Conservation (phyloP, 768 basidiomycete genomes). For the Pholiota microspora region DNA sequence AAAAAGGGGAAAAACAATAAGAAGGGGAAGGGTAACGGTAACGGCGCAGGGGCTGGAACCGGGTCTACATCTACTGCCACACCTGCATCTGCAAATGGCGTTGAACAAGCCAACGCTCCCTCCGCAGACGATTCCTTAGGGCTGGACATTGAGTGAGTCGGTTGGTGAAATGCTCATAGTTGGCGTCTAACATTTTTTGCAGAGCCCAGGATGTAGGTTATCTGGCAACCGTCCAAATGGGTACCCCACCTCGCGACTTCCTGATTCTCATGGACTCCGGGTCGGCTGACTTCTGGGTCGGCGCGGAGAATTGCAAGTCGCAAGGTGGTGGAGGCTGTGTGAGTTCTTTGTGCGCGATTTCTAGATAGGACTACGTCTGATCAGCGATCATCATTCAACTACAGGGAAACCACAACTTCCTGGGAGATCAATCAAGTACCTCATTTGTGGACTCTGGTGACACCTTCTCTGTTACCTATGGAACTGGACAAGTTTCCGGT, state of each 20-base stretch:
- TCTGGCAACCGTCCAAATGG: constrained; percentile 58
- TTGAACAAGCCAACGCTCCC: constrained; percentile 31
- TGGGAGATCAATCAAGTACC: constrained; percentile 60
- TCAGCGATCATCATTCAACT: not conserved
- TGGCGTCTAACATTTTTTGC: not conserved
- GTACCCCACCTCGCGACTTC: constrained; percentile 61
- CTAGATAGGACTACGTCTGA: not conserved
- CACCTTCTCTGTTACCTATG: constrained; percentile 64
- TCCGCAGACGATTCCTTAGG: constrained; percentile 55
- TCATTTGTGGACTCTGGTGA: constrained; percentile 53
- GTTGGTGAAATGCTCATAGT: not conserved
- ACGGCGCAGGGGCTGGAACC: not conserved
- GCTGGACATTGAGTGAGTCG: constrained; percentile 60
- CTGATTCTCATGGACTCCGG: constrained; percentile 69
- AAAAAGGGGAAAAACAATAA: not conserved
- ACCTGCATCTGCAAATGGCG: constrained; percentile 2
- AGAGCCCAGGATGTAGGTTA: constrained; percentile 50
- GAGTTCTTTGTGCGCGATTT: constrained; percentile 14
- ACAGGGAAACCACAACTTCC: constrained; percentile 59
- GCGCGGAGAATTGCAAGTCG: constrained; percentile 50
- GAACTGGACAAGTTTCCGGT: constrained; percentile 68
- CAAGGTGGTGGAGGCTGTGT: constrained; percentile 40
- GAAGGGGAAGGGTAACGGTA: too few species aligned
- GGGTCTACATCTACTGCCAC: not conserved
- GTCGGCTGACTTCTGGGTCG: constrained; percentile 68